Base-by-base conservation (phyloP, 2,329 filamentous ascomycete genomes). In the Colletotrichum tofieldiae region DNA sequence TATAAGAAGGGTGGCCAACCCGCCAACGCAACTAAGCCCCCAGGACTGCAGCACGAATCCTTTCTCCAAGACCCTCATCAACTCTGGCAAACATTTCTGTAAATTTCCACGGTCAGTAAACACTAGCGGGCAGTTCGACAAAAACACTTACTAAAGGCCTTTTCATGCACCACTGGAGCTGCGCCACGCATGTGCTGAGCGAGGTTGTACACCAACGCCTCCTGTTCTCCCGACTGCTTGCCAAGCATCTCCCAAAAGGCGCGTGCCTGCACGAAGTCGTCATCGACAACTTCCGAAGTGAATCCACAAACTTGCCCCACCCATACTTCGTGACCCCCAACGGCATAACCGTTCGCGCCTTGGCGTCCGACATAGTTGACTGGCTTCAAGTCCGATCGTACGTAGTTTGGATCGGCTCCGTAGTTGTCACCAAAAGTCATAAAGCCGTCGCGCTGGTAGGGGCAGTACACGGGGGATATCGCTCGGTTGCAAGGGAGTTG, bases 401-500 rank as follows among this genome's bases (percentile, higher is more conserved):
- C 79, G 73, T 87, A 87, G 75, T 84, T 81, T 11, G 85, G 85
- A 52, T 85, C 82, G 1, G 76, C 78, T 12, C 84, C 84, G 74
- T 86, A 86, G 77, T 87, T 87, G 12, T 81, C 79, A n/a, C 79
- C 77, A n/a, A 81, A 74, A 3, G 75, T 77, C 74, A 78, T 78
- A 5, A 72, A 68, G 0, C 84, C 84, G 66, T 86, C 84, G 6
- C 84, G 82, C 75, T 84, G 78, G 74, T 80, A 83, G 0, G 82
- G 82, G 8, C 74, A 75, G 77, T 74, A 85, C 71, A 67, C 81
- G 3, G 73, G 74, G 55, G 75, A 54, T 35, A 77, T 74, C 0
- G 86, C 81, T 52, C 82, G 84, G 78, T 90, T 90, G 76, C 85
- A 82, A 8, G 88, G 87, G 23, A 90, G 83, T 73, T 88, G 86